phyloP scores from a whole-genome alignment of 106 monocot genomes.

The Platanthera guangdongensis region DNA sequence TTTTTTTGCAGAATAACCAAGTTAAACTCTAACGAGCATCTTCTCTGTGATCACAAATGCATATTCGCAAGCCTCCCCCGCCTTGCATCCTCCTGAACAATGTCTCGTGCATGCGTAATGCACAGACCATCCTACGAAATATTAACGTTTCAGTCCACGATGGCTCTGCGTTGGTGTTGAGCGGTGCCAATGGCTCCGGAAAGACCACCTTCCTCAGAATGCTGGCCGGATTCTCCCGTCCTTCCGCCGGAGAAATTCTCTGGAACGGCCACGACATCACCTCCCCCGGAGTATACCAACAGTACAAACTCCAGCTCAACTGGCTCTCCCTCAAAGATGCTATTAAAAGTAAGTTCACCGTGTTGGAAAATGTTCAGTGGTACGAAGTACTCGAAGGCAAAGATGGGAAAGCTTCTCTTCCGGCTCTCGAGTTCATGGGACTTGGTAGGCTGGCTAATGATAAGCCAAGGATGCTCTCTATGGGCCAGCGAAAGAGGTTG shows the following conservation, averaged over 20 bases:
- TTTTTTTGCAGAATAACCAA: not conserved
- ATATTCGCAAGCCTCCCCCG: conserved; percentile 22
- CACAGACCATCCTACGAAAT: conserved; percentile 75
- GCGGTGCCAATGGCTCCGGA: conserved; percentile 89
- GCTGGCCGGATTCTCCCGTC: conserved; percentile 90
- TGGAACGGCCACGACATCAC: conserved; percentile 95
- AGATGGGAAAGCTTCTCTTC: conserved; percentile 32
- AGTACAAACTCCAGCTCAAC: conserved; percentile 91
- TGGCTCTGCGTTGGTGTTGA: conserved; percentile 77
- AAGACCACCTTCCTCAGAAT: conserved; percentile 96
- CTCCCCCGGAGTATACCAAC: conserved; percentile 80
- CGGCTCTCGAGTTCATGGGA: conserved; percentile 84
- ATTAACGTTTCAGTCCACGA: conserved; percentile 77
- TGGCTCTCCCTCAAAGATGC: conserved; percentile 90
- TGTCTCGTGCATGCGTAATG: conserved; percentile 94
- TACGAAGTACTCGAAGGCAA: conserved; percentile 97
- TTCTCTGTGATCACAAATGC: not conserved
- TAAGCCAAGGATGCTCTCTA: conserved; percentile 89
- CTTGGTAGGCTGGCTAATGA: conserved; percentile 81
- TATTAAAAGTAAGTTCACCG: conserved; percentile 71
- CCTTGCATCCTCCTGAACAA: conserved; percentile 80
- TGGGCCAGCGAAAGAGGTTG: conserved; percentile 89
- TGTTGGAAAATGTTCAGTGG: conserved; percentile 85
- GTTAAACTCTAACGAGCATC: not conserved
- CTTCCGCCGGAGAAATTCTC: conserved; percentile 87